Base-by-base conservation (phyloP, 176 grass and related monocot genomes). In the Avena sativa region DNA sequence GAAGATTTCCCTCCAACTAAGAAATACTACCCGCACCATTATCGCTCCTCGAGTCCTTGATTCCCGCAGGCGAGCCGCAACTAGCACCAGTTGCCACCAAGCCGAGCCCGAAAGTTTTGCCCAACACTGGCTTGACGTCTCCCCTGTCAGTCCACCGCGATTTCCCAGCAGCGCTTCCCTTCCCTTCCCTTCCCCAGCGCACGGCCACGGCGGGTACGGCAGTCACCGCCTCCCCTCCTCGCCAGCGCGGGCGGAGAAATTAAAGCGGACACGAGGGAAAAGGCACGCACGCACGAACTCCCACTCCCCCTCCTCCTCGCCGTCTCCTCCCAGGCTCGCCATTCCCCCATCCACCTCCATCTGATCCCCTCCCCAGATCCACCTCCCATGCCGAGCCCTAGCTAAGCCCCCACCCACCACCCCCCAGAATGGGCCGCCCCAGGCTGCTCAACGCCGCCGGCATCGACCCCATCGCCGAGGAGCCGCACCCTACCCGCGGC, bases 381-480 rank as follows among this genome's bases (percentile, higher is more conserved):
- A 38, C 60, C 79, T 52, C 34, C 67, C 74, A 89, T 89, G 82
- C 79, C n/a, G 9, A 23, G 3, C 63, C 51, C 51, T 14, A 85
- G 63, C 44, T 49, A 80, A 56, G 32, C 32, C 72, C 20, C 47
- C 78, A 74, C 62, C 16, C 32, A 8, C n/a, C n/a, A 0, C 2
- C 3, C 12, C 2, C 8, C 32, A 14, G 19, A 84, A 95, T 93
- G 93, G 82, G 90, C 73, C 93, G 84, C 71, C 86, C 91, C 67
- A 88, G 91, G 83, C 13, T 34, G 51, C 91, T 77, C 40, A 48
- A 12, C 61, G 81, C 84, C 69, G 86, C 53, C 81, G 80, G 75
- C 61, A 93, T 95, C 93, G 91, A 93, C 69, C 76, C 91, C 51
- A 95, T 93, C 82, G 67, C 88, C 23, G 88, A 93, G 88, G 91